phyloP scores from a whole-genome alignment of 352 stramenopile species.

The Phytophthora chlamydospora region DNA sequence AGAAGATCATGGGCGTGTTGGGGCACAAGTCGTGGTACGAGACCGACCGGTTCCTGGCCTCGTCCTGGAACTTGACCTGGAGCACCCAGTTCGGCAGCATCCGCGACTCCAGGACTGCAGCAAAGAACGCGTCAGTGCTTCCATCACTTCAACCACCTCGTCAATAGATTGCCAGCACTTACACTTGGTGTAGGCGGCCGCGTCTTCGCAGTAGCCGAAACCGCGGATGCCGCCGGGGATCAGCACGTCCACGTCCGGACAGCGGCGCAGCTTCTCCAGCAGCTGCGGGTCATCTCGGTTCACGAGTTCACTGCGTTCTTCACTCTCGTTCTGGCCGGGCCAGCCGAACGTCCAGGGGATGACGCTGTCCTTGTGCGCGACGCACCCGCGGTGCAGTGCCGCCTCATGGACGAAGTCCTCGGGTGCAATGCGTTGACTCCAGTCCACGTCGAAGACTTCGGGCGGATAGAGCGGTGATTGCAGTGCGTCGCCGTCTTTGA shows the following conservation, averaged over 20 bases:
- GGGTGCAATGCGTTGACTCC: constrained; percentile 14
- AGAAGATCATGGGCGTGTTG: constrained; percentile 50
- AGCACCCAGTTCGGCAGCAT: constrained; percentile 51
- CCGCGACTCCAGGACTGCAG: constrained; percentile 41
- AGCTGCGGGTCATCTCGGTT: constrained; percentile 40
- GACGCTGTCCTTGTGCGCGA: constrained; percentile 39
- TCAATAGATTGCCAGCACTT: constrained; percentile 8
- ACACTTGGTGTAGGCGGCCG: constrained; percentile 64
- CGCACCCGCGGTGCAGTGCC: constrained; percentile 38
- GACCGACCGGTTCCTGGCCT: constrained; percentile 24
- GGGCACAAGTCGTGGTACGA: constrained; percentile 61
- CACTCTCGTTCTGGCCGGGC: constrained; percentile 2
- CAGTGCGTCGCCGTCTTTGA: neutral
- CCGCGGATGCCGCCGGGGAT: constrained; percentile 45
- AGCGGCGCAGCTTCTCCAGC: constrained; percentile 52
- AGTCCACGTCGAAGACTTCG: constrained; percentile 24
- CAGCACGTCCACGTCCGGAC: constrained; percentile 59
- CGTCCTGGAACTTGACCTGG: constrained; percentile 34
- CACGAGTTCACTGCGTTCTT: constrained; percentile 22
- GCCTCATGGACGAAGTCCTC: constrained; percentile 37
- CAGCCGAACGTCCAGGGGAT: constrained; percentile 41
- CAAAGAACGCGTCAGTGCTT: no score
- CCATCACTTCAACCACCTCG: no score
- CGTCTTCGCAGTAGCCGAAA: constrained; percentile 74
- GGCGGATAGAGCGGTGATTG: constrained; percentile 12